These are phyloP conservation scores for Parastagonospora avenae DNA, from an alignment of 2,329 filamentous ascomycete genomes.

Conservation along the genomic window DNA sequence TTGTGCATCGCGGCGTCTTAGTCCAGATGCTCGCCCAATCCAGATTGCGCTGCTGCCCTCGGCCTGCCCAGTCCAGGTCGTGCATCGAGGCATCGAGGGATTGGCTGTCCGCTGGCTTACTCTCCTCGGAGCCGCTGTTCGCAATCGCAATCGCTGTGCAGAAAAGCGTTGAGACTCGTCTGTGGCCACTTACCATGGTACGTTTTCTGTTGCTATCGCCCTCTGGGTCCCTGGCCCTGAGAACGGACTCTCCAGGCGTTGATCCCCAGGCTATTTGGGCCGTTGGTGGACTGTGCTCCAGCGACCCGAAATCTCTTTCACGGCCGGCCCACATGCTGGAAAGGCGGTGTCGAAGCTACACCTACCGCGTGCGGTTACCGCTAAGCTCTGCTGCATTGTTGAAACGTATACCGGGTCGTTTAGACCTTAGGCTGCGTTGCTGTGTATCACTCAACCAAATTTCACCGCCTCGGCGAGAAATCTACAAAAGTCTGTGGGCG, in stretches of 20 bases:
- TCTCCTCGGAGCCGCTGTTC: no score
- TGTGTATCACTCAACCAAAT: slow-evolving; percentile 2
- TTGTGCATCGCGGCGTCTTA: no score
- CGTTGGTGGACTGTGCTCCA: slow-evolving; percentile 22
- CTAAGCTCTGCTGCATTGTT: slow-evolving; percentile 14
- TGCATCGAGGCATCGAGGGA: no score
- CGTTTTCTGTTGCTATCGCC: no score
- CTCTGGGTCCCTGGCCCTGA: no score
- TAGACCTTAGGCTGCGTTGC: slow-evolving; percentile 21
- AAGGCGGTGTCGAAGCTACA: slow-evolving; percentile 27
- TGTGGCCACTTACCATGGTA: no score
- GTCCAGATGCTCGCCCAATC: no score
- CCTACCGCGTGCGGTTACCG: background rate
- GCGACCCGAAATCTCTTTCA: slow-evolving; percentile 25
- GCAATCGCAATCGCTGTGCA: no score
- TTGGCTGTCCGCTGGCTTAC: no score
- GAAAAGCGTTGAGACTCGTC: no score
- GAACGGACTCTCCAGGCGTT: background rate
- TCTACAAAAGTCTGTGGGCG: slow-evolving; percentile 17
- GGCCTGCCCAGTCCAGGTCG: no score
- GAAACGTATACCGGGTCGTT: slow-evolving; percentile 28
- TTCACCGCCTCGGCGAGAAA: slow-evolving; percentile 13
- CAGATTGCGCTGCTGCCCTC: no score
- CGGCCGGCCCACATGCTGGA: slow-evolving; percentile 1
- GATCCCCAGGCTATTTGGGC: background rate